Conservation (phyloP, 148 eudicot species). For the Beta vulgaris region DNA sequence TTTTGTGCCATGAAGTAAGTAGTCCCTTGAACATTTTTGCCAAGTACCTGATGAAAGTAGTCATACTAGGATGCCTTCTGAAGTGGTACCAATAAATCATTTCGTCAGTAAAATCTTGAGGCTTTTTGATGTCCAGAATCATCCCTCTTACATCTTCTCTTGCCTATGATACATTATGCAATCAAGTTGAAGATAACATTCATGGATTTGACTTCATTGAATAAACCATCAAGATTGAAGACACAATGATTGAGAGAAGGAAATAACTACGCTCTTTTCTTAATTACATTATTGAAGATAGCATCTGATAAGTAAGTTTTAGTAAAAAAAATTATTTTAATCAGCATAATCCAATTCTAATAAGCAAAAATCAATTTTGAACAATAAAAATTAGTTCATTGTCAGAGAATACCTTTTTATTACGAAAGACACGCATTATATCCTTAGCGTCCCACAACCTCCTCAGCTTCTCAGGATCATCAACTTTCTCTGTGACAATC, state of each 20-base stretch:
- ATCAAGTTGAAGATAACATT: background rate
- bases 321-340: too few species aligned
- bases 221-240: too few species aligned
- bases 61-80: slow-evolving; percentile 16
- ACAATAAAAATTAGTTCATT: too few species aligned
- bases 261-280: too few species aligned
- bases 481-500: slow-evolving; percentile 39
- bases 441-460: slow-evolving; percentile 54
- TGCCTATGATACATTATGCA: slow-evolving; percentile 33
- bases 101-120: slow-evolving; percentile 17
- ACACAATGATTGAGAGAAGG: too few species aligned
- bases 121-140: slow-evolving; percentile 33
- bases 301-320: too few species aligned
- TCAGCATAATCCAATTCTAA: too few species aligned
- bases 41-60: slow-evolving; percentile 15
- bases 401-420: slow-evolving; percentile 36
- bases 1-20: background rate
- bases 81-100: slow-evolving; percentile 9
- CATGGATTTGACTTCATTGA: background rate
- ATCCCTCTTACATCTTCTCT: slow-evolving; percentile 42
- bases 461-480: slow-evolving; percentile 39
- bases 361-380: too few species aligned
- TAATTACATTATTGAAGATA: too few species aligned
- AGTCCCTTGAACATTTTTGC: slow-evolving; percentile 10
- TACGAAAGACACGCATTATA: slow-evolving; percentile 29